These are phyloP conservation scores for Alternaria sp. DNA, from an alignment of 2,329 filamentous ascomycete species.

Conservation along the genomic window DNA sequence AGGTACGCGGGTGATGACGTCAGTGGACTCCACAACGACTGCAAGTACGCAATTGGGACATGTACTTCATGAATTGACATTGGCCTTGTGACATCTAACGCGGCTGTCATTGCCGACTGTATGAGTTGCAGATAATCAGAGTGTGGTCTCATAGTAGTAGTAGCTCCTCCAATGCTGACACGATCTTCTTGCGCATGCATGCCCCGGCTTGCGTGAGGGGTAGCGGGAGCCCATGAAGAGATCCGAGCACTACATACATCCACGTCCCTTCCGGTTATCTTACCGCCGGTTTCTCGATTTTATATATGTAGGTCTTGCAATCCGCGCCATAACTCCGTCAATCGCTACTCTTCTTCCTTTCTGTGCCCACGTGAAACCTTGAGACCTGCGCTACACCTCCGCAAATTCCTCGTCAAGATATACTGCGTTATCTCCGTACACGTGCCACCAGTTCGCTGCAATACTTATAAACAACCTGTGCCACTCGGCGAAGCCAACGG, in stretches of 20 bases:
- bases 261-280: neutral
- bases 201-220: neutral
- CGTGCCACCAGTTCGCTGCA: neutral
- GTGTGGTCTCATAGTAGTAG: neutral
- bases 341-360: neutral
- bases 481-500: neutral
- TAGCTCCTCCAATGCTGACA: neutral
- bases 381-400: neutral
- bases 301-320: neutral
- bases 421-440: neutral
- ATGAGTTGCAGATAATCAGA: neutral
- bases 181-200: neutral
- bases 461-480: neutral
- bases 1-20: slow-evolving; percentile 12
- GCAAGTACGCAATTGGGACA: neutral
- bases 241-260: neutral
- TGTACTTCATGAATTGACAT: neutral
- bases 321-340: neutral
- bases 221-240: neutral
- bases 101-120: neutral
- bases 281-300: neutral
- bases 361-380: neutral
- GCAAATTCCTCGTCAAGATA: neutral
- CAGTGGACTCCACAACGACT: slow-evolving; percentile 6
- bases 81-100: neutral